Evolutionary conservation across 169 alveolate species (phyloP).

Genomic region (Plasmodium blacklocki): DNA sequence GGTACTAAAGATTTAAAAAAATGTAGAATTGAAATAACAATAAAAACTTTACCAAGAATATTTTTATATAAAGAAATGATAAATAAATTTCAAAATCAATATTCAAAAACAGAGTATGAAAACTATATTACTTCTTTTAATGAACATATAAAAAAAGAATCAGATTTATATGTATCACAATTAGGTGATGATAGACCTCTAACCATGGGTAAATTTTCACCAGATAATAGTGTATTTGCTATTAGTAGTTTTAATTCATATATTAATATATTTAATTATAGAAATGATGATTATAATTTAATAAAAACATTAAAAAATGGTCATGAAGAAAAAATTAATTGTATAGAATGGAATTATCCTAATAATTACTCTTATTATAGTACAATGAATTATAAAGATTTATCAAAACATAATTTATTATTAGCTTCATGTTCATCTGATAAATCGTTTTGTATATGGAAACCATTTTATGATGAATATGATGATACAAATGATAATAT

Average conservation of each 20-base stretch:
- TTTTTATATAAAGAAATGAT: constrained; percentile 77
- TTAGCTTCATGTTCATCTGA: constrained; percentile 85
- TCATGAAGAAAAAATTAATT: constrained; percentile 82
- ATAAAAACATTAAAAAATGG: constrained; percentile 78
- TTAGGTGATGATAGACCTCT: constrained; percentile 86
- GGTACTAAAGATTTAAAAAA: constrained; percentile 78
- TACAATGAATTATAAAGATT: constrained; percentile 37
- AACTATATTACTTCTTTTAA: constrained; percentile 80
- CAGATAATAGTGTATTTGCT: constrained; percentile 80
- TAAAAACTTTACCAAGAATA: constrained; percentile 74
- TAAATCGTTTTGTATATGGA: constrained; percentile 81
- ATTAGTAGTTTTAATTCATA: constrained; percentile 76
- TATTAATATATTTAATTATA: constrained; percentile 76
- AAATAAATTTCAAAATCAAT: constrained; percentile 76
- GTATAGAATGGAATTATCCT: constrained; percentile 85
- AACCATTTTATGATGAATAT: constrained; percentile 77
- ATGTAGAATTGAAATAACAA: constrained; percentile 77
- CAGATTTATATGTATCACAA: constrained; percentile 81
- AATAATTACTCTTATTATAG: constrained; percentile 77
- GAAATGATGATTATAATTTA: constrained; percentile 70
- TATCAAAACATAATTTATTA: constrained; percentile 75
- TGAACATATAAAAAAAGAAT: constrained; percentile 77
- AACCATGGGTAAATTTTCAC: constrained; percentile 85
- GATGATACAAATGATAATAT: background rate
- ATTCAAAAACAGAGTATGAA: constrained; percentile 81